Base-by-base conservation (phyloP, 306 rosid genomes). In the Castanopsis chinensis region DNA sequence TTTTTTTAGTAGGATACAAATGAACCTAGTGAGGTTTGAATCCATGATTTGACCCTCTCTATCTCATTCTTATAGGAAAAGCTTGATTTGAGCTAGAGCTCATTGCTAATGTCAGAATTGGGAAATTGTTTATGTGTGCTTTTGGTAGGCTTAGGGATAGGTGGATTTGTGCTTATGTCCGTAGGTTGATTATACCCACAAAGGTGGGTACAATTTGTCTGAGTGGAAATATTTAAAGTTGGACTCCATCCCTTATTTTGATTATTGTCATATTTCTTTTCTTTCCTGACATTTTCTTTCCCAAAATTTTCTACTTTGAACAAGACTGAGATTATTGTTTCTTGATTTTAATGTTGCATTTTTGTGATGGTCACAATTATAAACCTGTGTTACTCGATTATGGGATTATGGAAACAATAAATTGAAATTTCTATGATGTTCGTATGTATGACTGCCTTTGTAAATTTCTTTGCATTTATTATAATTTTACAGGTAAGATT, bases 401-500 rank as follows among this genome's bases (percentile, higher is more conserved):
- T 10, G 67, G 23, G 32, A 63, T 63, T 13, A 7, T 13, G 14
- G 20, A 28, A 63, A 12, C 4, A 45, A 15, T 25, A 63, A 63
- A 28, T 12, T 13, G 6, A 2, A 63, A 63, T 57, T 21, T 18
- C 27, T 73, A 43, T 19, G 67, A 69, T 78, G 60, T 43, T 63
- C 43, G 60, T 61, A 21, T 57, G 23, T 27, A 10, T 21, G 60
- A 32, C 19, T 71, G 64, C 6, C 78, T 85, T 37, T 37, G 43
- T 37, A 6, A 84, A 84, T 72, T 76, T 54, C 28, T 74, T 70
- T 69, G 20, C 37, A 1, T 80, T 37, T 30, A 78, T 74, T 80
- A 57, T 52, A 54, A 72, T 85, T 82, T 54, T 90, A 85, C 92
- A 95, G 99, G 64, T 95, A 79, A 89, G 59, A 82, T 89, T 91